Base-by-base conservation (phyloP, 1,284 basidiomycete genomes). In the Moesziomyces sp. region DNA sequence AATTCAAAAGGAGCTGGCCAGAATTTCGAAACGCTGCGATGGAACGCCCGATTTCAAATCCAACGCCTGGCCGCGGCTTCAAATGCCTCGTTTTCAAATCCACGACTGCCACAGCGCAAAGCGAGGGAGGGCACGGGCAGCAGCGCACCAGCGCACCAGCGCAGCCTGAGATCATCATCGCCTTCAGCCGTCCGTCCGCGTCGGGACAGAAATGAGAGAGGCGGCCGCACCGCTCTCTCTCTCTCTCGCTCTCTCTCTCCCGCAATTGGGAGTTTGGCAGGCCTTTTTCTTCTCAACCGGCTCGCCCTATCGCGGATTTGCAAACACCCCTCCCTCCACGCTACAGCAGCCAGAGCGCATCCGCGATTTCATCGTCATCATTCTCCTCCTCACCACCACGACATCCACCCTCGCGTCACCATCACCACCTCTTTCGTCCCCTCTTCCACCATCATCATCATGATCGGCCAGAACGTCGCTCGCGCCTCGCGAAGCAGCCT, bases 401-500 rank as follows among this genome's bases (percentile, higher is more conserved):
- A 46, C 58, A 53, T 47, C 38, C 47, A 38, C 42, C 58, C 53
- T 21, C 52, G 35, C 49, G 35, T 54, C 62, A 55, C 16, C 57
- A 43, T 40, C 56, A 44, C 26, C 48, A 18, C 44, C 46, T 23
- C 28, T 18, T 24, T 30, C 35, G 16, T 47, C 19, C 23, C 21
- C 35, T 54, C 45, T 47, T 19, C 34, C 30, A 51, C 45, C 30
- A n/a, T 5, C 53, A n/a, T 5, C 53, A 47, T 30, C 19, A 74
- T 74, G 72, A 69, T 74, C 46, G 59, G 60, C 43, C 67, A 70
- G 44, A 66, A 70, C 63, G 59, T 66, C 30, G 59, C 67, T 56
- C 72, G 72, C 45, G 67, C 66, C 52, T 65, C 72, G 56, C 66
- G 67, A 47, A 63, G 54, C 58, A 59, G 66, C 45, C 72, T 70